Evolutionary conservation across 2,329 filamentous ascomycete species (phyloP).

Genomic region (Paradendryphiella salina): DNA sequence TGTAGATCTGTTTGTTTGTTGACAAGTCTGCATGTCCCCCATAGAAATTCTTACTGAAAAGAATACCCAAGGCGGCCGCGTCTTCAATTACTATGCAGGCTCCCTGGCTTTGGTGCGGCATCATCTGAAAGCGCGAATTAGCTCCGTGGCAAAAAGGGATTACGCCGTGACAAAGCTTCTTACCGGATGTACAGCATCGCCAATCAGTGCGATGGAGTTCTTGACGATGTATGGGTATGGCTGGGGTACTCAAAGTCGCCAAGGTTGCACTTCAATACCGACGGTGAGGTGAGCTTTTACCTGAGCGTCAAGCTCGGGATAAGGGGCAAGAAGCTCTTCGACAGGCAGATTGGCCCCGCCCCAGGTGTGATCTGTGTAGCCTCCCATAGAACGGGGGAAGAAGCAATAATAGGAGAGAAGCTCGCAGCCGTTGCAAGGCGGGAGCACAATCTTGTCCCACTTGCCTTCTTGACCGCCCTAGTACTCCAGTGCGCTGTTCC

Average conservation of each 20-base stretch:
- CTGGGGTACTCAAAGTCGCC: slow-evolving; percentile 67
- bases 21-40: slow-evolving; percentile 39
- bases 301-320: slow-evolving; percentile 61
- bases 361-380: slow-evolving; percentile 66
- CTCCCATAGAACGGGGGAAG: slow-evolving; percentile 63
- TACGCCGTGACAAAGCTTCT: slow-evolving; percentile 11
- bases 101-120: slow-evolving; percentile 71
- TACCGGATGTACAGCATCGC: slow-evolving; percentile 68
- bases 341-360: slow-evolving; percentile 56
- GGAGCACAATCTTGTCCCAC: slow-evolving; percentile 70
- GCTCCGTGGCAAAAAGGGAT: not conserved
- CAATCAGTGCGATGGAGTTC: slow-evolving; percentile 60
- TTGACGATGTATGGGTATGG: slow-evolving; percentile 63
- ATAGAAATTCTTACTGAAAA: slow-evolving; percentile 58
- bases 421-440: slow-evolving; percentile 67
- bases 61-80: slow-evolving; percentile 63
- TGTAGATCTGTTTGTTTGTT: too few relatives aligned
- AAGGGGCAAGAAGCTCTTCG: slow-evolving; percentile 64
- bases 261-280: slow-evolving; percentile 65
- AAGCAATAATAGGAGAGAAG: slow-evolving; percentile 72
- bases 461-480: slow-evolving; percentile 69
- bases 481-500: slow-evolving; percentile 66
- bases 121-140: slow-evolving; percentile 53
- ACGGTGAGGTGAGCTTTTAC: slow-evolving; percentile 62
- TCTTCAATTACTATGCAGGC: slow-evolving; percentile 72